phyloP scores from a whole-genome alignment of 2,329 filamentous ascomycete genomes.

The Bipolaris zeicola region DNA sequence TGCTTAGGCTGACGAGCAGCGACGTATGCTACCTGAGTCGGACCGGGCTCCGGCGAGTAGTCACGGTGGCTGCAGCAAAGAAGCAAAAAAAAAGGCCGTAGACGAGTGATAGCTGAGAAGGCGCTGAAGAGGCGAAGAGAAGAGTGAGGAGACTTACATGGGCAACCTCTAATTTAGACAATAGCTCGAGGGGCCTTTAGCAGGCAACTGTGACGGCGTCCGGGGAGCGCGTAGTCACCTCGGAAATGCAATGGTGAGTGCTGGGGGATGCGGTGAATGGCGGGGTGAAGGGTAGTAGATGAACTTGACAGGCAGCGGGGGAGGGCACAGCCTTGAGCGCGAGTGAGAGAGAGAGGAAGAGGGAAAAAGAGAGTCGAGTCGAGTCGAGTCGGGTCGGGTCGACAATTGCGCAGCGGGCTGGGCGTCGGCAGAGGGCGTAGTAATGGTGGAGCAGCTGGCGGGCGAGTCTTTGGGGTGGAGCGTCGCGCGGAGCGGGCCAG shows the following conservation, averaged over 20 bases:
- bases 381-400: too few relatives aligned
- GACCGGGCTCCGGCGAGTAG: neutral
- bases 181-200: conserved; percentile 9
- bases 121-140: neutral
- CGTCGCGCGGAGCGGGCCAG: conserved; percentile 17
- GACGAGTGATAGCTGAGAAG: neutral
- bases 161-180: conserved; percentile 27
- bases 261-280: conserved; percentile 34
- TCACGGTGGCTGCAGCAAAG: neutral
- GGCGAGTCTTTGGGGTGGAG: neutral
- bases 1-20: conserved; percentile 3
- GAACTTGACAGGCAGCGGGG: conserved; percentile 16
- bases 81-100: conserved; percentile 1
- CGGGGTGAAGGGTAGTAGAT: conserved; percentile 31
- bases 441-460: neutral
- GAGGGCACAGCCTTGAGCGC: conserved; percentile 4
- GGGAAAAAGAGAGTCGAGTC: neutral
- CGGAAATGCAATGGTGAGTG: conserved; percentile 13
- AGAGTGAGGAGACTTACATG: conserved; percentile 30
- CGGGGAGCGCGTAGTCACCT: conserved; percentile 15
- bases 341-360: neutral
- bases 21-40: conserved; percentile 4
- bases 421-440: conserved; percentile 10
- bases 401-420: neutral
- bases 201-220: conserved; percentile 16